Conservation (phyloP, 2,329 filamentous ascomycete genomes). For the Hymenoscyphus scutula region DNA sequence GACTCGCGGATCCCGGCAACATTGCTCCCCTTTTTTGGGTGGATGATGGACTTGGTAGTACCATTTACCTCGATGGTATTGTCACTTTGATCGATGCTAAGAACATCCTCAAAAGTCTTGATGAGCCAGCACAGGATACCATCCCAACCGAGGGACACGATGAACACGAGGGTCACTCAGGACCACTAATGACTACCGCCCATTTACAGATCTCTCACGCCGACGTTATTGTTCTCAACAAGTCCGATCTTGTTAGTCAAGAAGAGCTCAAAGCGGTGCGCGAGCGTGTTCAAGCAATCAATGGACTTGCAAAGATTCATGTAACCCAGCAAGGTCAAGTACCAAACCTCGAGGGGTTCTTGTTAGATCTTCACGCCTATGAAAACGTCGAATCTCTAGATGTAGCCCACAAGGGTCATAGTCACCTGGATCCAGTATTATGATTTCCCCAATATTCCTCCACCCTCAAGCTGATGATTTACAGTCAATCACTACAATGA, state of each 20-base stretch:
- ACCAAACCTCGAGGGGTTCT: constrained; percentile 76
- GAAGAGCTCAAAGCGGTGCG: constrained; percentile 68
- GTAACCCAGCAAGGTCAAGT: constrained; percentile 78
- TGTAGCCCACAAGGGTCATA: constrained; percentile 74
- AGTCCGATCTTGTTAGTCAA: constrained; percentile 75
- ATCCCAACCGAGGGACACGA: constrained; percentile 43
- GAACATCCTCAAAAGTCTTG: constrained; percentile 79
- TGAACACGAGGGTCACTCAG: constrained; percentile 49
- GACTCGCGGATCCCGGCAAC: constrained; percentile 91
- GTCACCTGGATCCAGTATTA: constrained; percentile 81
- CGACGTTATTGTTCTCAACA: constrained; percentile 93
- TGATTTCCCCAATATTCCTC: too few relatives aligned
- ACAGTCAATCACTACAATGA: constrained; percentile 80
- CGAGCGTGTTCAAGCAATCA: constrained; percentile 77
- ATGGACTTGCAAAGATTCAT: constrained; percentile 81
- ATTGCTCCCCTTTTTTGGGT: constrained; percentile 97
- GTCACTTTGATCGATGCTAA: constrained; percentile 95
- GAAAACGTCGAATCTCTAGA: constrained; percentile 75
- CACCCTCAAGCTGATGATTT: background rate
- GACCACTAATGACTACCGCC: constrained; percentile 80
- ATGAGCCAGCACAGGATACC: constrained; percentile 62
- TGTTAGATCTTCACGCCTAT: constrained; percentile 91
- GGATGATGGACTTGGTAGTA: constrained; percentile 90
- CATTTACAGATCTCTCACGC: constrained; percentile 97
- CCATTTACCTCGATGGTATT: constrained; percentile 94